phyloP scores from a whole-genome alignment of 192 early-diverging fungal genomes.

The Ambispora gerdemannii region DNA sequence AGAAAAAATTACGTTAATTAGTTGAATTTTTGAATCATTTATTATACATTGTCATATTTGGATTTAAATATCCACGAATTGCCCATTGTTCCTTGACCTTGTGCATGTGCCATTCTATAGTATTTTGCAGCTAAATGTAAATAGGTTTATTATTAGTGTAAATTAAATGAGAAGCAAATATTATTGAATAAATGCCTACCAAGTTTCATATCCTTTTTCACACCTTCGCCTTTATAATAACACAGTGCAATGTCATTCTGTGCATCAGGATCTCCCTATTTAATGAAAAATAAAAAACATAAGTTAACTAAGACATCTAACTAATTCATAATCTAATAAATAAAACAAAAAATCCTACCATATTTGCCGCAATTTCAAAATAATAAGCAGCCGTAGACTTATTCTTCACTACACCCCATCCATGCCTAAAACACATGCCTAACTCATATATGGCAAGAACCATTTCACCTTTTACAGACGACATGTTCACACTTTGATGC shows the following conservation, averaged over 20 bases:
- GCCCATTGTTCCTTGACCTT: conserved; percentile 67
- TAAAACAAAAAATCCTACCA: conserved; percentile 33
- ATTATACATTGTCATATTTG: conserved; percentile 55
- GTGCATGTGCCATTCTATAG: conserved; percentile 66
- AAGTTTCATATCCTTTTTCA: conserved; percentile 68
- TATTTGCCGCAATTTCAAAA: conserved; percentile 75
- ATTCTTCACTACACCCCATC: conserved; percentile 74
- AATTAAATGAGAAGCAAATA: neutral
- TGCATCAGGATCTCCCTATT: conserved; percentile 73
- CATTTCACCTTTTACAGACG: conserved; percentile 63
- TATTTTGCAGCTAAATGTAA: conserved; percentile 67
- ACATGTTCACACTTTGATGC: conserved; percentile 50
- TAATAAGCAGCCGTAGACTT: conserved; percentile 71
- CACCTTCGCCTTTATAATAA: conserved; percentile 70
- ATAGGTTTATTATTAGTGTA: no score
- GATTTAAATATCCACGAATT: conserved; percentile 82
- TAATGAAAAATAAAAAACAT: neutral
- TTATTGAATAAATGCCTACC: neutral
- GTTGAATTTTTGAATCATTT: no score
- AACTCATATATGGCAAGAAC: conserved; percentile 78
- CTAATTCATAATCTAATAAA: no score
- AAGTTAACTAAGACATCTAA: no score
- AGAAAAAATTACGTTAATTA: no score
- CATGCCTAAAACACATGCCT: conserved; percentile 75
- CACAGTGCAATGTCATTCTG: conserved; percentile 71